Percentiles rank a stretch among this genome's conserved stretches.
Evolutionary conservation across 176 grass and related monocot species (phyloP).

Genomic region (Tillandsia fasciculata): DNA sequence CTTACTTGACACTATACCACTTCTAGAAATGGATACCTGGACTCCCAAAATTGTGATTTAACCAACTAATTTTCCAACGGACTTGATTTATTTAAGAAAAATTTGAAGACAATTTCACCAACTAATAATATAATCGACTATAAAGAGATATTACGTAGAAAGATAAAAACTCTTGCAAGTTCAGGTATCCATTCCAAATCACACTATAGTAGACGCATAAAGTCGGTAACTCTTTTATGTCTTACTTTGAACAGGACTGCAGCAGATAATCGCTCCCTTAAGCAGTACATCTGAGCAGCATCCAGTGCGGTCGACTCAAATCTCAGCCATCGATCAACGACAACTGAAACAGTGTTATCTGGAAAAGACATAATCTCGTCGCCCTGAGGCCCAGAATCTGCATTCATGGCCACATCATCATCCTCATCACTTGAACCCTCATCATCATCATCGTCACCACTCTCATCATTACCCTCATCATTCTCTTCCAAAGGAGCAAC

Average conservation of each 20-base stretch:
- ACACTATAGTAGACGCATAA: neutral
- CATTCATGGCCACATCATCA: conserved; percentile 42
- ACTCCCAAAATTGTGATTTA: too few species aligned
- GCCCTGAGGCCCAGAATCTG: conserved; percentile 18
- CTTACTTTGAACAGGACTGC: conserved; percentile 89
- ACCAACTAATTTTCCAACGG: too few species aligned
- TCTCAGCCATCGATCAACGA: conserved; percentile 76
- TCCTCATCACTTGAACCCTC: conserved; percentile 41
- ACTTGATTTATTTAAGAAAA: too few species aligned
- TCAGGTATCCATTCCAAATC: neutral
- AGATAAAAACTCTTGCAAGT: neutral
- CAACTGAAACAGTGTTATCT: conserved; percentile 62
- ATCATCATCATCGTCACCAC: conserved; percentile 43
- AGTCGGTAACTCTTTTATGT: neutral
- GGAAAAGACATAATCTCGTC: conserved; percentile 85
- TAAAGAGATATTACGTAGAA: too few species aligned
- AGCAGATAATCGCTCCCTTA: conserved; percentile 67
- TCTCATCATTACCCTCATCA: conserved; percentile 27
- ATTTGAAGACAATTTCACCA: too few species aligned
- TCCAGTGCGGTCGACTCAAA: conserved; percentile 80
- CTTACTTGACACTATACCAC: too few species aligned
- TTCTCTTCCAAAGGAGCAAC: conserved; percentile 46
- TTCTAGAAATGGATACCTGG: too few species aligned
- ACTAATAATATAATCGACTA: too few species aligned
- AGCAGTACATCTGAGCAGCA: conserved; percentile 93